Evolutionary conservation across 2,329 filamentous ascomycete species (phyloP).

Genomic region (Aspergillus novofumigatus): DNA sequence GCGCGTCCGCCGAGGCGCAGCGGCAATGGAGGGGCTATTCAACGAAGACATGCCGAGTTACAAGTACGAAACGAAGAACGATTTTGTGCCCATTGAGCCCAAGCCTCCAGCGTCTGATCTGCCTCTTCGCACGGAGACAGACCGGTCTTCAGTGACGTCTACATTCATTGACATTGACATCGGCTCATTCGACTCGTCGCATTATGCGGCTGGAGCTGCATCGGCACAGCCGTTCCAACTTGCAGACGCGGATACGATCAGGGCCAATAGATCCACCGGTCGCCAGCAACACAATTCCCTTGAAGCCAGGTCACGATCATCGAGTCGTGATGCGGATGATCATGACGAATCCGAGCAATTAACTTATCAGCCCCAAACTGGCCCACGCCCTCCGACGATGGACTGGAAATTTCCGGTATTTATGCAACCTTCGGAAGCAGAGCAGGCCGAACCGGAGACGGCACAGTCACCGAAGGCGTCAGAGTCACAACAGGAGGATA

Average conservation of each 20-base stretch:
- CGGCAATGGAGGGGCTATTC: constrained; percentile 55
- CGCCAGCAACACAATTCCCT: constrained; percentile 39
- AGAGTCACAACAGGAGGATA: background rate
- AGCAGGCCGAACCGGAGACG: constrained; percentile 1
- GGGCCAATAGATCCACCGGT: constrained; percentile 51
- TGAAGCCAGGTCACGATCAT: constrained; percentile 30
- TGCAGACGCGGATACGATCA: constrained; percentile 52
- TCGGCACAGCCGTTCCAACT: constrained; percentile 50
- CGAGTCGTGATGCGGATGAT: constrained; percentile 25
- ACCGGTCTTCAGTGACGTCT: constrained; percentile 45
- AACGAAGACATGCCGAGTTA: constrained; percentile 54
- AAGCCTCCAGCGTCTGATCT: constrained; percentile 50
- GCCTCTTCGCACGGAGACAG: constrained; percentile 46
- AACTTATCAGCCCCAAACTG: constrained; percentile 29
- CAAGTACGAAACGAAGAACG: constrained; percentile 52
- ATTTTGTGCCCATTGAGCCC: constrained; percentile 43
- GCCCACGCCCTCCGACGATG: constrained; percentile 43
- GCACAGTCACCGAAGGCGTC: background rate
- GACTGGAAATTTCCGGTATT: constrained; percentile 45
- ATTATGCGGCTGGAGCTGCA: constrained; percentile 51
- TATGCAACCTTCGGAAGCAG: constrained; percentile 19
- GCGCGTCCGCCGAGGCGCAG: constrained; percentile 54
- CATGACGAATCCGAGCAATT: constrained; percentile 24
- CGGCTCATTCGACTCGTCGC: constrained; percentile 46
- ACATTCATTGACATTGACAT: constrained; percentile 56